These are phyloP conservation scores for Cryptococcus wingfieldii DNA, from an alignment of 1,284 basidiomycete species.

Conservation along the genomic window DNA sequence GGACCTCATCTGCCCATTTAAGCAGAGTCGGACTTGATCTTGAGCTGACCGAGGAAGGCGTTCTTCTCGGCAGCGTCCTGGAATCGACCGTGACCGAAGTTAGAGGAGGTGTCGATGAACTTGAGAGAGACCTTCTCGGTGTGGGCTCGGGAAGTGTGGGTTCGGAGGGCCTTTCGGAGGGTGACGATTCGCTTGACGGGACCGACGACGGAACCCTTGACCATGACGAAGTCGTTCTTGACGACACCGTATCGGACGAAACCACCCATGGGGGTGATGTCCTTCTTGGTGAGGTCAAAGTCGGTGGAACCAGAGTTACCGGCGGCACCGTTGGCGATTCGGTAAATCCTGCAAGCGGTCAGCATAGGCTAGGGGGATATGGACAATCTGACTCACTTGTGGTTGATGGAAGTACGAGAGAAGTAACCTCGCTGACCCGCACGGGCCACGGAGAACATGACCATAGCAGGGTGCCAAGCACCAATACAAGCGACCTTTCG, in stretches of 20 bases:
- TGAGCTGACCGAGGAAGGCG: slow-evolving; percentile 75
- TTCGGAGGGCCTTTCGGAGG: slow-evolving; percentile 40
- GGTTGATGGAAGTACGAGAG: slow-evolving; percentile 96
- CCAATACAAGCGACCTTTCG: slow-evolving; percentile 99
- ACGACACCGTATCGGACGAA: slow-evolving; percentile 97
- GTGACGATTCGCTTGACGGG: slow-evolving; percentile 87
- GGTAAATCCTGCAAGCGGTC: slow-evolving; percentile 64
- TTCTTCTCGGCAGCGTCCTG: slow-evolving; percentile 94
- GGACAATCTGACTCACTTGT: slow-evolving; percentile 56
- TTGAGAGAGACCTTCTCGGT: slow-evolving; percentile 91
- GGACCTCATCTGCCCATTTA: too few relatives aligned
- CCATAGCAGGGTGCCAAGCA: slow-evolving; percentile 50
- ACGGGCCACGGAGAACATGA: slow-evolving; percentile 99
- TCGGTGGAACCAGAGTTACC: slow-evolving; percentile 87
- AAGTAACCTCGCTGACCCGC: slow-evolving; percentile 99
- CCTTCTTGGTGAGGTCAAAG: slow-evolving; percentile 87
- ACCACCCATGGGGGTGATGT: slow-evolving; percentile 97
- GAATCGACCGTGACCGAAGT: slow-evolving; percentile 57
- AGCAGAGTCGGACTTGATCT: slow-evolving; percentile 39
- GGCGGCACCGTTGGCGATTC: slow-evolving; percentile 78
- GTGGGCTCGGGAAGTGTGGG: slow-evolving; percentile 53
- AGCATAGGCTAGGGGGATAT: background rate
- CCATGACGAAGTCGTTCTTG: slow-evolving; percentile 96
- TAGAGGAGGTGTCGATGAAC: slow-evolving; percentile 94
- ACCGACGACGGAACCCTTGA: slow-evolving; percentile 91